Base-by-base conservation (phyloP, 768 basidiomycete species). In the Holtermannia corniformis region DNA sequence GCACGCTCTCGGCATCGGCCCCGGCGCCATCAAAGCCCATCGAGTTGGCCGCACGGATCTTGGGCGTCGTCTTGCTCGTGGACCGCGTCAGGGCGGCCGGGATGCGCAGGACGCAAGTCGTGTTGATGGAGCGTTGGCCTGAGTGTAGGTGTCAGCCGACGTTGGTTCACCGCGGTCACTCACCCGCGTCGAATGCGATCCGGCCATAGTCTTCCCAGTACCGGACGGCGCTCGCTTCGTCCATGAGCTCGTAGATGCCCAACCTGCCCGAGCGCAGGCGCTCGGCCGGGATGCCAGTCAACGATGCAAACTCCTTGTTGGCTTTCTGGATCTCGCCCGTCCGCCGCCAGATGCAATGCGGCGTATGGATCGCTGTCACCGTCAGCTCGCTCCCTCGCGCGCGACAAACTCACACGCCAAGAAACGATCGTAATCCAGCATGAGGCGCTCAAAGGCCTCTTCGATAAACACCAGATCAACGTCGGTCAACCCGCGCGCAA, bases 251-350 rank as follows among this genome's bases (percentile, higher is more conserved):
- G 73, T 95, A 97, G 52, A 99, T 95, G 65, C 91, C 93, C 21
- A 95, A 73, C 32, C 88, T 84, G 2, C 93, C 93, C 78, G 88
- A 66, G 13, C 58, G 56, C 51, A 65, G 61, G 59, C 25, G 95
- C 78, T 20, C 91, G 84, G 26, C 95, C 80, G 65, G 67, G n/a
- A 67, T 57, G 2, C 63, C 67, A 12, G 64, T 68, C 5, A 97
- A 76, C 64, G 89, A 87, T 4, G 89, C 84, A 70, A 99, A 96
- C 73, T 93, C 91, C 51, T 88, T 81, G 68, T 99, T 99, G 42
- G 86, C 92, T 72, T 97, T 97, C 78, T 96, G 97, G 58, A 97
- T 97, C 75, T 97, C 92, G 27, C 93, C 93, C 2, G 93, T 99
- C 45, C 93, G 77, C 23, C 92, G 78, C 93, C 93, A 97, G 4